Percentiles rank a stretch among this genome's conserved stretches.
phyloP scores from a whole-genome alignment of 257 asterid genomes.

The Solanum gandarillasii region DNA sequence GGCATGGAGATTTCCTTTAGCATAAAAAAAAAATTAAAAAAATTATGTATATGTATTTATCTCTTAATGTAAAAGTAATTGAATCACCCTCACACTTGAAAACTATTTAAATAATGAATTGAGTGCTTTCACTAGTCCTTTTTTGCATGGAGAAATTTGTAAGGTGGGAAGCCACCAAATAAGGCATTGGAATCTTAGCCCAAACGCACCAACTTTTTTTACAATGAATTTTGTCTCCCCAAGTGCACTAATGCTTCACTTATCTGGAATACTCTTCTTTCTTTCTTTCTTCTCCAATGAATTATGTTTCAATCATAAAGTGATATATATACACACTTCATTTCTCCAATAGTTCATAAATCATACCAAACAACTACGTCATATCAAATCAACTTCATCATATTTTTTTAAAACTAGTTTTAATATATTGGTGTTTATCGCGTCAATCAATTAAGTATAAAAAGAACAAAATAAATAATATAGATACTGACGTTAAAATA shows the following conservation, averaged over 20 bases:
- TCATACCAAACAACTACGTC: neutral
- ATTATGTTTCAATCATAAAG: neutral
- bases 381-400: neutral
- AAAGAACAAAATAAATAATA: neutral
- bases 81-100: neutral
- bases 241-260: conserved; percentile 11
- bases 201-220: conserved; percentile 21
- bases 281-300: neutral
- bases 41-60: neutral
- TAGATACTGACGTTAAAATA: neutral
- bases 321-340: neutral
- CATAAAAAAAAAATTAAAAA: too few species aligned
- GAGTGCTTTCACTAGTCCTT: neutral
- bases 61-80: neutral
- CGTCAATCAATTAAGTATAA: neutral
- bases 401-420: neutral
- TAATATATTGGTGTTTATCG: neutral
- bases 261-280: neutral
- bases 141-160: neutral
- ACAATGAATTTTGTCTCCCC: conserved; percentile 26
- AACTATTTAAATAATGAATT: neutral
- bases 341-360: neutral
- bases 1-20: too few species aligned
- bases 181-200: conserved; percentile 35
- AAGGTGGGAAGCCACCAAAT: conserved; percentile 28